Evolutionary conservation across 2,329 filamentous ascomycete species (phyloP), one percentile per base, ranked within the genome.

Genomic region (Thermomyces lanuginosus): DNA sequence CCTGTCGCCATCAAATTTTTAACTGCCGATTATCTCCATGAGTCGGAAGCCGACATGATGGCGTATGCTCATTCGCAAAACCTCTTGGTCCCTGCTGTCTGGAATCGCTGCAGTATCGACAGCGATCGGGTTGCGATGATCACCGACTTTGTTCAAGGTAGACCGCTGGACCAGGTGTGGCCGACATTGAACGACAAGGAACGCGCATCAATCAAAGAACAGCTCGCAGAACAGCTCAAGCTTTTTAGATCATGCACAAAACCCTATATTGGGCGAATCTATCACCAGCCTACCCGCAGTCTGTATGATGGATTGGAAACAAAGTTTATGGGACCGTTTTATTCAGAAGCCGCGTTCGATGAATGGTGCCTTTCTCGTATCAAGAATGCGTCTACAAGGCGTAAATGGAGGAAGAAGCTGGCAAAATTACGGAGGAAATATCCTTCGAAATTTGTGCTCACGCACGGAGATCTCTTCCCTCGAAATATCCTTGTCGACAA

Each of bases 251-350:
- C 18, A 12, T 38, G 35, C 31, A 34, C 29, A 5, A 25, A 33
- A 24, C 33, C 26, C 6, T 39, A 36, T 27, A 39, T 39, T 27
- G 35, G 37, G 8, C 27, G 33, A n/a, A 22, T 39, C 22, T 17
- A 29, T 18, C 27, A 17, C 13, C 31, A 36, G 14, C 22, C 24
- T 4, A 28, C 28, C 4, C 21, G 13, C 8, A 38, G 36, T 26
- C n/a, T 29, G 4, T 38, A 31, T 16, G 29, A 38, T 10, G 11
- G 26, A 8, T 15, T 30, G 17, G 10, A 16, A 7, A 24, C 17
- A 16, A 13, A 31, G 7, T 35, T 34, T n/a, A 28, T 36, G 28
- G 37, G 35, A 1, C 31, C 35, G 2, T 37, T 37, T 12, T 15
- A 33, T 9, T 32, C 37, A 6, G 33, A 39, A 21, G 33, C 16